Conservation (phyloP, 768 basidiomycete species). For the Brasilioporus rufonigricans region DNA sequence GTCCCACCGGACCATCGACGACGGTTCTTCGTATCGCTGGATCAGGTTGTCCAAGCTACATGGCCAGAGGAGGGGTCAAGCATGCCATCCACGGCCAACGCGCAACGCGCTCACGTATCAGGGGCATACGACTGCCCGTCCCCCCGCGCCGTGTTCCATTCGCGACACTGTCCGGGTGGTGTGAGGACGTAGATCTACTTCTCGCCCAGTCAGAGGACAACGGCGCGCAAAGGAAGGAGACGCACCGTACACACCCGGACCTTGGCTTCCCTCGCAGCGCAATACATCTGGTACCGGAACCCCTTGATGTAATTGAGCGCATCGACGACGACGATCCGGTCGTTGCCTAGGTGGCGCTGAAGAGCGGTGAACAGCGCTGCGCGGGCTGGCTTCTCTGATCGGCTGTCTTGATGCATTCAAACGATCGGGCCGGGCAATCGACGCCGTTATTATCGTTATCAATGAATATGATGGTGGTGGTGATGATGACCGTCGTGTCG, state of each 20-base stretch:
- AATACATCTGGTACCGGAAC: conserved; percentile 97
- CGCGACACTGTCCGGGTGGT: conserved; percentile 68
- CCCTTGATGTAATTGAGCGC: conserved; percentile 98
- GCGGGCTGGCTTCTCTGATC: conserved; percentile 85
- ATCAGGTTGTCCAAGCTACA: conserved; percentile 47
- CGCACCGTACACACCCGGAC: conserved; percentile 84
- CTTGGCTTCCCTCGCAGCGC: conserved; percentile 86
- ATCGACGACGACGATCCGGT: conserved; percentile 86
- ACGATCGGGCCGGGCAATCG: too few species aligned
- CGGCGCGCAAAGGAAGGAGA: too few species aligned
- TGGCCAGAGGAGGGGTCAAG: background rate
- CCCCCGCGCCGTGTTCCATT: conserved; percentile 64
- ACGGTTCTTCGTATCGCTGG: conserved; percentile 91
- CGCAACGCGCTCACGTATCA: conserved; percentile 55
- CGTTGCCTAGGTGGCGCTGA: conserved; percentile 65
- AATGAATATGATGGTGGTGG: too few species aligned
- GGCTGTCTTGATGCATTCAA: conserved; percentile 73
- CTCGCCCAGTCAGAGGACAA: too few species aligned
- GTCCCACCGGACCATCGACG: conserved; percentile 99
- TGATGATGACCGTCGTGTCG: too few species aligned
- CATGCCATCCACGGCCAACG: background rate
- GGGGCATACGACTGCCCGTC: conserved; percentile 56
- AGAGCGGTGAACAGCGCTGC: conserved; percentile 80
- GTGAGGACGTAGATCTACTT: conserved; percentile 74
- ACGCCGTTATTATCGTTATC: too few species aligned